Evolutionary conservation across 2,329 filamentous ascomycete genomes (phyloP).

Genomic region (Pseudogymnoascus sp.): DNA sequence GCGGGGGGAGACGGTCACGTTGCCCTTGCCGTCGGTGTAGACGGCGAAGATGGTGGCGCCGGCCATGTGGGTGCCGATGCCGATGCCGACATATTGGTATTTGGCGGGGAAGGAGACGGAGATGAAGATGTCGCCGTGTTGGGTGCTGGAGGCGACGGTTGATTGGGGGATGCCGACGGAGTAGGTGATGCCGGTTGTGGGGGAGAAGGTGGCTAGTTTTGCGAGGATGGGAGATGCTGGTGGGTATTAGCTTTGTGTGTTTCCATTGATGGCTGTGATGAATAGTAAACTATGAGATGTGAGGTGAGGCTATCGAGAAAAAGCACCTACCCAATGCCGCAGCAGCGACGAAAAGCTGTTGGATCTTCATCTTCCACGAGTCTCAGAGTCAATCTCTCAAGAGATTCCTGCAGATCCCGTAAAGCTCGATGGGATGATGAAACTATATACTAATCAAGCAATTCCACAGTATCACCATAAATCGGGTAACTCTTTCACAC

Average conservation of each 20-base stretch:
- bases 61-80: slow-evolving; percentile 47
- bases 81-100: slow-evolving; percentile 48
- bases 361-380: not conserved
- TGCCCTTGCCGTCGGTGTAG: slow-evolving; percentile 44
- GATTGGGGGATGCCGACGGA: slow-evolving; percentile 46
- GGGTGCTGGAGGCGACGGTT: slow-evolving; percentile 40
- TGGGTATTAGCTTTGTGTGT: not conserved
- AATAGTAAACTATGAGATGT: not conserved
- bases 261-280: not conserved
- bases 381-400: not conserved
- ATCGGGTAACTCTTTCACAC: not conserved
- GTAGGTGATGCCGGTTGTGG: slow-evolving; percentile 29
- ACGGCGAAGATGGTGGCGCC: slow-evolving; percentile 53
- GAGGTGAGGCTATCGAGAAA: not conserved
- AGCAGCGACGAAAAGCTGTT: not conserved
- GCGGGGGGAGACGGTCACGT: slow-evolving; percentile 50
- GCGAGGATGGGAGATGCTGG: not conserved
- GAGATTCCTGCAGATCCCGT: not conserved
- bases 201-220: slow-evolving; percentile 15
- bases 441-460: not conserved
- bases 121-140: slow-evolving; percentile 47
- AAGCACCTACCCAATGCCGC: not conserved
- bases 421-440: not conserved
- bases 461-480: not conserved
- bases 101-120: slow-evolving; percentile 46